Conservation (phyloP, 2,329 filamentous ascomycete species). For the Scedosporium aurantiacum region DNA sequence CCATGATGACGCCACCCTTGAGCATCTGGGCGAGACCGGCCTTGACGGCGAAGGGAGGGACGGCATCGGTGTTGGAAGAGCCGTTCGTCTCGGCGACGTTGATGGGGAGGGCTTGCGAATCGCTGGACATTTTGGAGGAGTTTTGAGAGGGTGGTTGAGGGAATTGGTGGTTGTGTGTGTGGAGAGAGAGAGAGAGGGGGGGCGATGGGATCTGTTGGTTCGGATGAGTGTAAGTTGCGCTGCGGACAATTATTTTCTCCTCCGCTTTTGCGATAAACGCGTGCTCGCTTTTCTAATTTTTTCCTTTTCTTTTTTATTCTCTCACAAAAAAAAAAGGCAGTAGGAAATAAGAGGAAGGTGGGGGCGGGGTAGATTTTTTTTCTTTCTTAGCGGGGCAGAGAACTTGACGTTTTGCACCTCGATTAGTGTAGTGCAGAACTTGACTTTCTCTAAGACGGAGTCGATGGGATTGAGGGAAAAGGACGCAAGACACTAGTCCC, state of each 20-base stretch:
- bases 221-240: neutral
- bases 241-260: neutral
- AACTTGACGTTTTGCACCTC: neutral
- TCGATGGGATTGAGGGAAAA: neutral
- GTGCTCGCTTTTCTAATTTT: neutral
- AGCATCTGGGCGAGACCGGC: constrained; percentile 93
- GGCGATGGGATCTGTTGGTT: neutral
- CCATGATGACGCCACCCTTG: constrained; percentile 99
- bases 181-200: neutral
- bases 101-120: constrained; percentile 1
- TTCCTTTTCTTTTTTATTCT: constrained; percentile 3
- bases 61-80: constrained; percentile 9
- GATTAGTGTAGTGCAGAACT: no score
- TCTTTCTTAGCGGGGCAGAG: neutral
- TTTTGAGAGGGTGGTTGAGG: neutral
- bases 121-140: neutral
- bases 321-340: neutral
- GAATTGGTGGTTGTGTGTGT: neutral
- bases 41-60: constrained; percentile 72
- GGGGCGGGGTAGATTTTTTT: constrained; percentile 7
- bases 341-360: neutral
- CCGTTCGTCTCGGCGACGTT: constrained; percentile 9
- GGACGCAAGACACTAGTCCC: neutral
- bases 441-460: neutral
- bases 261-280: neutral